Evolutionary conservation across 2,329 filamentous ascomycete genomes (phyloP).

Genomic region (Cladosporium sp.): DNA sequence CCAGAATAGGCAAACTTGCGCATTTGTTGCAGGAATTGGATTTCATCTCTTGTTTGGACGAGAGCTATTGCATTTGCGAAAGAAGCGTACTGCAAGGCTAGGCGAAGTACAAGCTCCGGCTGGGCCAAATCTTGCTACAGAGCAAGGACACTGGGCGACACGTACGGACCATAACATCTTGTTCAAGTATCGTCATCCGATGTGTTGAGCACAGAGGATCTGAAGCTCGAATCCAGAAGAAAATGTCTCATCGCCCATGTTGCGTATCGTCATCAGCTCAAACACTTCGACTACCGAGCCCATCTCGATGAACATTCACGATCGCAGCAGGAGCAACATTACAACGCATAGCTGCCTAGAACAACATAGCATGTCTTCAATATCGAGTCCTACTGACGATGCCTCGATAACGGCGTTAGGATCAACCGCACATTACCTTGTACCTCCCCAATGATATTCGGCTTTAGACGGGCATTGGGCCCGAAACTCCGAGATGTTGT

Average conservation of each 20-base stretch:
- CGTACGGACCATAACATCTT: too few species aligned
- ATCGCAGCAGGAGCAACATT: not conserved
- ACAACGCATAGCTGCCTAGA: not conserved
- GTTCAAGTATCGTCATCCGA: too few species aligned
- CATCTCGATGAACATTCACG: not conserved
- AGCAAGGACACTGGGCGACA: too few species aligned
- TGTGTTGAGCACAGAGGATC: not conserved
- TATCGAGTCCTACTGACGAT: not conserved
- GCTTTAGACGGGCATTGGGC: not conserved
- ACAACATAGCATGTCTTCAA: not conserved
- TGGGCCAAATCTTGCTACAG: not conserved
- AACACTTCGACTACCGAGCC: not conserved
- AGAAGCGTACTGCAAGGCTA: not conserved
- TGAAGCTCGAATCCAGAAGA: not conserved
- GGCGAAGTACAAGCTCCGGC: too few species aligned
- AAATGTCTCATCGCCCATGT: not conserved
- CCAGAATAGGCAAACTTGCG: not conserved
- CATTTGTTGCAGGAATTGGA: not conserved
- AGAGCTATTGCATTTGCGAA: not conserved
- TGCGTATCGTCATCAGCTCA: not conserved
- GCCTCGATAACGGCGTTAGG: not conserved
- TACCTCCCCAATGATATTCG: not conserved
- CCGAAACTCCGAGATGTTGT: slow-evolving; percentile 1
- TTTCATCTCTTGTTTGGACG: too few species aligned
- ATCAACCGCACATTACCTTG: not conserved